These are phyloP conservation scores for Kwoniella heveanensis DNA, from an alignment of 768 basidiomycete genomes.

Conservation along the genomic window DNA sequence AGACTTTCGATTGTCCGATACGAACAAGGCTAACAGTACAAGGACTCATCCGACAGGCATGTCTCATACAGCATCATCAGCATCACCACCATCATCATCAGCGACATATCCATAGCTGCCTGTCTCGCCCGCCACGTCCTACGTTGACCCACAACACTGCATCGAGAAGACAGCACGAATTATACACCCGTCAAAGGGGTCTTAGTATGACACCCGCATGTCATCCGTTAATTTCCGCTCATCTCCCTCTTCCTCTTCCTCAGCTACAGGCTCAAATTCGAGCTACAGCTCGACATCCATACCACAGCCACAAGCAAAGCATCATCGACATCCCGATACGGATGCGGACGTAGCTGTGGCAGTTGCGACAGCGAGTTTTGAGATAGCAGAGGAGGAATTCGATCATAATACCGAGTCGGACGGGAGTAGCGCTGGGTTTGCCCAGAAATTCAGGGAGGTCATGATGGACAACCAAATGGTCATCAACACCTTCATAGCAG, in stretches of 20 bases:
- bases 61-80: neutral
- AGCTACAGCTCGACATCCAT: neutral
- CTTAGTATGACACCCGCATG: slow-evolving; percentile 17
- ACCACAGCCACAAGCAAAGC: neutral
- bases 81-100: neutral
- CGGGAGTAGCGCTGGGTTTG: slow-evolving; percentile 1
- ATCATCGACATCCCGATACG: slow-evolving; percentile 8
- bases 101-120: neutral
- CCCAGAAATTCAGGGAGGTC: slow-evolving; percentile 27
- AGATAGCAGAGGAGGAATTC: slow-evolving; percentile 23
- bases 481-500: slow-evolving; percentile 53
- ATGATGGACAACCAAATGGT: slow-evolving; percentile 49
- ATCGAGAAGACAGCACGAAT: no score
- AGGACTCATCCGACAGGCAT: neutral
- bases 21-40: no score
- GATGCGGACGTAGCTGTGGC: slow-evolving; percentile 20
- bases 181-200: neutral
- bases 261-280: neutral
- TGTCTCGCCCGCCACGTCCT: neutral
- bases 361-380: slow-evolving; percentile 3
- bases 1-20: neutral
- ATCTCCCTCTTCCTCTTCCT: neutral
- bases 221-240: slow-evolving; percentile 8
- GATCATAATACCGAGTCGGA: slow-evolving; percentile 11
- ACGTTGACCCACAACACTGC: neutral